A percentile compares a stretch with the other conserved stretches of the same genome.
Conservation (phyloP, 2,329 filamentous ascomycete species). For the Talaromyces rugulosus region DNA sequence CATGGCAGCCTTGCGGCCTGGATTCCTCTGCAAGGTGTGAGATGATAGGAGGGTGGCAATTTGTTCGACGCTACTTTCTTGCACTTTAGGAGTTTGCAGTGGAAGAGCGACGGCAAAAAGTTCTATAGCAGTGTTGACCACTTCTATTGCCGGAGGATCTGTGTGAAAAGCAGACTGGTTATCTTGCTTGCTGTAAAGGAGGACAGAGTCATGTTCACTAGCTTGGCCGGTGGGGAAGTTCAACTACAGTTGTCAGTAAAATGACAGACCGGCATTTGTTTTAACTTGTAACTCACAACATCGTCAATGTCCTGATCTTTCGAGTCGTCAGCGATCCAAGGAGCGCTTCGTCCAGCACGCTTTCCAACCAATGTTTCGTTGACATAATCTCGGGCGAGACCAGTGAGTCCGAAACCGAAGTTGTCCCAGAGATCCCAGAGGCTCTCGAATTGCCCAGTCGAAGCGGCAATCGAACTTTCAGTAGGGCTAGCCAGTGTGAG, state of each 20-base stretch:
- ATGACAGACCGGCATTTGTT: background rate
- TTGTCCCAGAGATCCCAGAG: slow-evolving; percentile 96
- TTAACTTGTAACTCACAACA: slow-evolving; percentile 29
- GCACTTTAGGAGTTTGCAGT: slow-evolving; percentile 81
- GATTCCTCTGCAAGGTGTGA: slow-evolving; percentile 73
- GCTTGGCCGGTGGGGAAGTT: slow-evolving; percentile 70
- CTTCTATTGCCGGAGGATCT: slow-evolving; percentile 84
- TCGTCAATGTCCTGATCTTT: slow-evolving; percentile 38
- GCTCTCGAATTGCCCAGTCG: slow-evolving; percentile 83
- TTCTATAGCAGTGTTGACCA: slow-evolving; percentile 90
- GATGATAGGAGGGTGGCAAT: slow-evolving; percentile 85
- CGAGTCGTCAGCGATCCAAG: slow-evolving; percentile 37
- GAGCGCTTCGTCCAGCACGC: slow-evolving; percentile 54
- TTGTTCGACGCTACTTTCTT: slow-evolving; percentile 94
- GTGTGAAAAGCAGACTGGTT: slow-evolving; percentile 48
- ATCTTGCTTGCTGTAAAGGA: slow-evolving; percentile 61
- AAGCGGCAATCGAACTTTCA: slow-evolving; percentile 86
- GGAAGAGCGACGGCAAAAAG: slow-evolving; percentile 90
- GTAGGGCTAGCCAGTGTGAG: slow-evolving; percentile 66
- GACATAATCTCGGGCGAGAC: slow-evolving; percentile 73
- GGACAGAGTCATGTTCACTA: slow-evolving; percentile 82
- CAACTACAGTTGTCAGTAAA: slow-evolving; percentile 29
- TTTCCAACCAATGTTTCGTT: slow-evolving; percentile 67
- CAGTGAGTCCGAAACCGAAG: slow-evolving; percentile 87
- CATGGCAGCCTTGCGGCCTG: slow-evolving; percentile 83